Base-by-base conservation (phyloP, 176 grass and related monocot genomes). In the Stipa capillata region DNA sequence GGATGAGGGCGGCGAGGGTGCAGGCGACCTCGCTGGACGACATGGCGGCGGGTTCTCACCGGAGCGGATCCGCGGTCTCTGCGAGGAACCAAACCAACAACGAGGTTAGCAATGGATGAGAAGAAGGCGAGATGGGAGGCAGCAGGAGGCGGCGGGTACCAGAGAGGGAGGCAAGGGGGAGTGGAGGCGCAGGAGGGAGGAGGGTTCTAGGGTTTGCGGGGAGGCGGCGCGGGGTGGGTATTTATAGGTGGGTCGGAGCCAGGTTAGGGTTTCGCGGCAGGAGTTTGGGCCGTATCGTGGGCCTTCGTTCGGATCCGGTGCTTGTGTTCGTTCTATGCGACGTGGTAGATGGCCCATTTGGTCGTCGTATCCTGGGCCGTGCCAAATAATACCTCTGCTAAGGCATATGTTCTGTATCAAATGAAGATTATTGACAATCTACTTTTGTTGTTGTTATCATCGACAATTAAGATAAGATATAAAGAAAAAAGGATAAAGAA, bases 1-100 rank as follows among this genome's bases (percentile, higher is more conserved):
- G 93, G 84, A 96, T 96, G 68, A 96, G 74, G 11, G 89, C 72
- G 70, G 93, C 93, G 61, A 93, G 92, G 61, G 87, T 86, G 87
- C 93, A 97, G 44, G 93, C 93, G 43, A 93, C 57, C 85, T 97
- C 93, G 41, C 79, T 74, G 52, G 72, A 65, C 49, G 93, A 84
- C 90, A 93, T 93, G 44, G 74, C 55, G 39, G 15, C 69, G 7
- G 39, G 45, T 67, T 53, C 73, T 58, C 75, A 54, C 45, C 20
- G 1, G 25, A 79, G 28, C n/a, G 62, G 77, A 85, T 76, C 81
- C 61, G 44, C 71, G 53, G 35, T 39, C 44, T 76, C 50, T 80
- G 35, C 52, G n/a, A 35, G 3, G 1, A 48, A 20, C 16, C 37
- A 84, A 12, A 58, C 0, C 10, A 16, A 12, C 3, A 0, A 16